Evolutionary conservation across 2,329 filamentous ascomycete genomes (phyloP), one percentile per base, ranked within the genome.

Genomic region (Hypoxylon sp.): DNA sequence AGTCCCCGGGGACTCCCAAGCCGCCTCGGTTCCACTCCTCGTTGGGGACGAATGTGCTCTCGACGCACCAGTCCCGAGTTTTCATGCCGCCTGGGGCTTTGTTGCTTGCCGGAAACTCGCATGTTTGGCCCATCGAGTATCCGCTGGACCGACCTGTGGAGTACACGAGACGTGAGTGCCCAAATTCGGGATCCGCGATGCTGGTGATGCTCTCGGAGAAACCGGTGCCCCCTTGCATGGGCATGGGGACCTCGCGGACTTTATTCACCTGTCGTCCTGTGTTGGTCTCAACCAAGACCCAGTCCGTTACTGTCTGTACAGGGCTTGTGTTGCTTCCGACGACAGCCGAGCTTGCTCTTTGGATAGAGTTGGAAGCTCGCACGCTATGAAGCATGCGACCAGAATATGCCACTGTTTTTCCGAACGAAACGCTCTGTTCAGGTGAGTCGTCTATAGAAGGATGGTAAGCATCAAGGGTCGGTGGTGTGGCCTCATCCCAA

Each of bases 1-100:
- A 57, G 17, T 57, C 53, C 6, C 53, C 53, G 4, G 44, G 48
- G 2, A 57, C 29, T 1, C 53, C 53, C 49, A 57, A 49, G 15
- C 44, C 41, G 7, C 52, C 46, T 5, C 15, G 26, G 7, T 36
- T 40, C 49, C 44, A 53, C 16, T 11, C 36, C 4, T 51, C 40
- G 5, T 38, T 29, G 7, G 40, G 43, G n/a, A 20, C 15, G 6
- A 25, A 30, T 16, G 34, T 45, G 6, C 38, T 46, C 19, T 52
- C 44, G 5, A 57, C 16, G 4, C 21, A 29, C 53, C 53, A 57
- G n/a, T 57, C 40, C 13, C 53, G 42, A 6, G 44, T 41, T 20
- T 42, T 43, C 12, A 17, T 13, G 11, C 44, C 38, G 29, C 40
- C 27, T 6, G 19, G 15, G 11, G 43, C 26, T 15, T 13, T 42